Conservation (phyloP, 192 early-diverging fungal genomes). For the Coemansia sp. region DNA sequence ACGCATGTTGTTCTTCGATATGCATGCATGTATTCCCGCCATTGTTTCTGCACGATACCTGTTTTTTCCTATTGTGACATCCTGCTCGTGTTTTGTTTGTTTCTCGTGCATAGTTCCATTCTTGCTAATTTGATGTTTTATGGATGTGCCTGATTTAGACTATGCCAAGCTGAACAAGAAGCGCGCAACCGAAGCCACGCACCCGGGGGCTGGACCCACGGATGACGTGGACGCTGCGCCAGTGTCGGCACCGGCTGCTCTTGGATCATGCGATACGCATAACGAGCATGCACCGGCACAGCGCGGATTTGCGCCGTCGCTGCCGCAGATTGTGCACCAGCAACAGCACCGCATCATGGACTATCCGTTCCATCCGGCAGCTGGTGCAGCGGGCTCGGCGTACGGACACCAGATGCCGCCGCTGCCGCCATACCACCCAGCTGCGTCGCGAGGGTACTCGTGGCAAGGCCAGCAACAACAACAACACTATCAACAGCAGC, state of each 20-base stretch:
- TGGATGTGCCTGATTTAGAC: conserved; percentile 25
- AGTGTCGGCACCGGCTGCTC: conserved; percentile 3
- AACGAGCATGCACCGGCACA: not conserved
- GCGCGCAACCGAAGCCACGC: conserved; percentile 38
- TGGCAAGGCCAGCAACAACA: conserved; percentile 17
- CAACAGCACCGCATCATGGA: conserved; percentile 18
- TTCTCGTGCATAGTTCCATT: too few species aligned
- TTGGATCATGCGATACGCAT: not conserved
- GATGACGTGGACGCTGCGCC: not conserved
- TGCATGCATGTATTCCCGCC: too few species aligned
- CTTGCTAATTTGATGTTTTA: too few species aligned
- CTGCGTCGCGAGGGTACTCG: conserved; percentile 8
- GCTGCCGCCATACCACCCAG: conserved; percentile 6
- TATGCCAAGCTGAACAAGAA: conserved; percentile 59
- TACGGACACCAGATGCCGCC: not conserved
- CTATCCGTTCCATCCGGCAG: conserved; percentile 5
- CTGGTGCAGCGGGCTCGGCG: not conserved
- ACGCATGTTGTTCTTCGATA: not conserved
- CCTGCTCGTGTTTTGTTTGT: too few species aligned
- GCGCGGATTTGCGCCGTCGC: conserved; percentile 5
- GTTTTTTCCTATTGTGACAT: too few species aligned
- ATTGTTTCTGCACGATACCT: too few species aligned
- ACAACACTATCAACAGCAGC: conserved; percentile 11
- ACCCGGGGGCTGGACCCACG: not conserved
- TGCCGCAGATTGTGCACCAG: conserved; percentile 17